Conservation (phyloP, 2,329 filamentous ascomycete species). For the Aspergillus fijiensis region DNA sequence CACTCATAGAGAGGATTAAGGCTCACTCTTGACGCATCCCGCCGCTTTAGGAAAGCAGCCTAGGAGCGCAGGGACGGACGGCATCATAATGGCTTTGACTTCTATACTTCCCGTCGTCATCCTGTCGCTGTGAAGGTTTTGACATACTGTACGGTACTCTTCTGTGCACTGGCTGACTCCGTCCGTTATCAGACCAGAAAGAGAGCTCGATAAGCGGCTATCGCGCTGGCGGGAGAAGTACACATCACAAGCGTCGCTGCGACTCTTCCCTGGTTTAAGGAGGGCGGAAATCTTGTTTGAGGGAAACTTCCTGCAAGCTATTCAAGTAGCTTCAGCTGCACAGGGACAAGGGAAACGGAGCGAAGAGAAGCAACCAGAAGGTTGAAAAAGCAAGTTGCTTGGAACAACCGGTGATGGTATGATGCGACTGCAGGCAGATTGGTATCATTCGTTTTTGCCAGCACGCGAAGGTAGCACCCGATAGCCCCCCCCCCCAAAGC, state of each 20-base stretch:
- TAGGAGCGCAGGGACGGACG: background rate
- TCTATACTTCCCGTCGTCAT: background rate
- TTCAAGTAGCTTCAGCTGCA: background rate
- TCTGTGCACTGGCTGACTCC: background rate
- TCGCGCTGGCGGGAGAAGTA: slow-evolving; percentile 7
- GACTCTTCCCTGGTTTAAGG: background rate
- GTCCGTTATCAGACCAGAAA: background rate
- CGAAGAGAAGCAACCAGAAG: background rate
- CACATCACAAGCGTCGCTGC: background rate
- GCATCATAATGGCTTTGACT: background rate
- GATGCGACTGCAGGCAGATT: slow-evolving; percentile 4
- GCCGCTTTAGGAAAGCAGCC: slow-evolving; percentile 4
- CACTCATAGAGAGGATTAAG: background rate
- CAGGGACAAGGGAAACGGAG: background rate
- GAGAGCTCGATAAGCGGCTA: slow-evolving; percentile 9
- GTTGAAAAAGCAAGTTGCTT: slow-evolving; percentile 1
- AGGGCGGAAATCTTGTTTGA: slow-evolving; percentile 1
- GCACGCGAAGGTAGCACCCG: background rate
- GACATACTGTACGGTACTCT: background rate
- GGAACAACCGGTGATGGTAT: background rate
- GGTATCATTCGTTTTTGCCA: background rate
- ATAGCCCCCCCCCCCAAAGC: background rate
- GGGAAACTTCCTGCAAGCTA: slow-evolving; percentile 1
- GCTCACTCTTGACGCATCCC: slow-evolving; percentile 2
- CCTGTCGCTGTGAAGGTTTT: slow-evolving; percentile 2